Evolutionary conservation across 495 filamentous ascomycete genomes (phyloP).

Genomic region (Neurospora intermedia): DNA sequence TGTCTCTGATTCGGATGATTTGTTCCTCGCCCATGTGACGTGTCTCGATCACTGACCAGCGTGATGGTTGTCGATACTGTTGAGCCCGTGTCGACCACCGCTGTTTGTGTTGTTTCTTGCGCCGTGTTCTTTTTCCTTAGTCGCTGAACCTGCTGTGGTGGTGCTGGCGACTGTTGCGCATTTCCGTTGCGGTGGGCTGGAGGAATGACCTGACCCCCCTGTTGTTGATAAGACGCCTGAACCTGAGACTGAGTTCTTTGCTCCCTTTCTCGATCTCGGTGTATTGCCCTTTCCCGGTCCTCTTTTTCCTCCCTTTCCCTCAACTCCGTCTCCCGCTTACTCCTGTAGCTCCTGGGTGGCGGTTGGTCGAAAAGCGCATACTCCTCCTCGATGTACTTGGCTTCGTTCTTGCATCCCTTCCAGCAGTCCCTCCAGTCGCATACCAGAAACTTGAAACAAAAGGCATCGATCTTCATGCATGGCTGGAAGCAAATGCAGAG

Average conservation of each 20-base stretch:
- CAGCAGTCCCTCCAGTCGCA: slow-evolving; percentile 89
- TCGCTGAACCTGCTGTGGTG: slow-evolving; percentile 16
- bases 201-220: slow-evolving; percentile 3
- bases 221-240: slow-evolving; percentile 8
- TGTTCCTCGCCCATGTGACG: slow-evolving; percentile 20
- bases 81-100: slow-evolving; percentile 22
- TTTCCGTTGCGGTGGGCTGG: slow-evolving; percentile 1
- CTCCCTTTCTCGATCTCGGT: slow-evolving; percentile 2
- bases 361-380: slow-evolving; percentile 49
- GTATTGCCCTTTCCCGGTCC: slow-evolving; percentile 2
- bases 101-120: neutral
- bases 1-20: neutral
- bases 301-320: neutral
- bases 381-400: slow-evolving; percentile 64
- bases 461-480: slow-evolving; percentile 81
- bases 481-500: slow-evolving; percentile 92
- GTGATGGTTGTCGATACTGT: slow-evolving; percentile 33
- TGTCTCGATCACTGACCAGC: slow-evolving; percentile 29
- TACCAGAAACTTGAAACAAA: slow-evolving; percentile 84
- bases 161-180: slow-evolving; percentile 12
- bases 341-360: slow-evolving; percentile 23
- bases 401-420: slow-evolving; percentile 91
- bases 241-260: neutral
- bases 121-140: slow-evolving; percentile 28
- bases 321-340: slow-evolving; percentile 1